These are phyloP conservation scores for Corymbia citriodora DNA, from an alignment of 441 rosid species.

Conservation along the genomic window DNA sequence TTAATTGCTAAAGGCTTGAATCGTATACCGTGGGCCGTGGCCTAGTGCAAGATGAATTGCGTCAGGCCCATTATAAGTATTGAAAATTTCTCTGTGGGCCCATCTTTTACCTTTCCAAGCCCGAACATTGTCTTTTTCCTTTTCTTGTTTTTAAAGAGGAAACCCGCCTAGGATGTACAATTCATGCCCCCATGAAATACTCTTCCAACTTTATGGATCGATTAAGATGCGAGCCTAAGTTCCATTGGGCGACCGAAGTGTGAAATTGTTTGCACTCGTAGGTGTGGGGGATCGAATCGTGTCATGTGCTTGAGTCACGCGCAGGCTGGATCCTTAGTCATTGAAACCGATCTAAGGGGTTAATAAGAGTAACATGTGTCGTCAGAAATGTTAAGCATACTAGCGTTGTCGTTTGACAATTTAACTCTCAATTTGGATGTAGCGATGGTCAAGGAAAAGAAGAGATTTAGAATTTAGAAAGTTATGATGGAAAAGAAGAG, in stretches of 20 bases:
- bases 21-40: not conserved
- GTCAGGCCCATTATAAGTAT: not conserved
- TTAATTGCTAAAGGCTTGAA: not conserved
- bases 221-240: not conserved
- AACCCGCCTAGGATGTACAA: not conserved
- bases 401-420: not conserved
- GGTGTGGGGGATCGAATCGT: not conserved
- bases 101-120: not conserved
- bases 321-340: not conserved
- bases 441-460: not conserved
- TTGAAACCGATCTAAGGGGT: not conserved
- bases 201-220: not conserved
- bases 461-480: too few species aligned
- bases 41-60: not conserved
- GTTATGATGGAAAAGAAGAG: fast-evolving
- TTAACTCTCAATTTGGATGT: not conserved
- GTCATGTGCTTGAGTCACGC: fast-evolving
- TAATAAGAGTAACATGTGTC: not conserved
- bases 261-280: not conserved
- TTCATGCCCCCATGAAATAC: not conserved
- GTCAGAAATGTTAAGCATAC: not conserved
- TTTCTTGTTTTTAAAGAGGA: not conserved
- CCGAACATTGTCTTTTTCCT: not conserved
- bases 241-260: not conserved
- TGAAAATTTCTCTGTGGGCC: not conserved